Conservation (phyloP, 1,284 basidiomycete genomes). For the Agroathelia rolfsii region DNA sequence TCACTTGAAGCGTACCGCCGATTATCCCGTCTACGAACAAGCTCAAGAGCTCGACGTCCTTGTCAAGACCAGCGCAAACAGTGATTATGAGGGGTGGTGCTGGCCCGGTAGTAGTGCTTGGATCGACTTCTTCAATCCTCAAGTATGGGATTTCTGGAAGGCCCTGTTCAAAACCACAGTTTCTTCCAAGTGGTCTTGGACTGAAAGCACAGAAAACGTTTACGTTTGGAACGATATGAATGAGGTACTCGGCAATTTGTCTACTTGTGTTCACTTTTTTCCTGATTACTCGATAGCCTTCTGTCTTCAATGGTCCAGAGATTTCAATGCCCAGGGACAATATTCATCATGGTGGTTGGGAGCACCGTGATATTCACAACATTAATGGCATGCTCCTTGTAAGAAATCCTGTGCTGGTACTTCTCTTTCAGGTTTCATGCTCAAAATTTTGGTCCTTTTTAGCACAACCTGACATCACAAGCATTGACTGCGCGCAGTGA, state of each 20-base stretch:
- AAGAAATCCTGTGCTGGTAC: conserved; percentile 17
- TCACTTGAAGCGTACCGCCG: conserved; percentile 78
- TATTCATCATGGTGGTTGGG: conserved; percentile 90
- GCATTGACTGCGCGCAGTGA: conserved; percentile 73
- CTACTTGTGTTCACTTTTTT: conserved; percentile 1
- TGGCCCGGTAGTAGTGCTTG: conserved; percentile 94
- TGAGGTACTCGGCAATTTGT: conserved; percentile 47
- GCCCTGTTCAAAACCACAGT: conserved; percentile 72
- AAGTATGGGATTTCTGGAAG: conserved; percentile 87
- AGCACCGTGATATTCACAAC: conserved; percentile 94
- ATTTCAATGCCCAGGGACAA: conserved; percentile 96
- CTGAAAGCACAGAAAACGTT: conserved; percentile 68
- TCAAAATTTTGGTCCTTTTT: conserved; percentile 3
- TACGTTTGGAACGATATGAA: conserved; percentile 99
- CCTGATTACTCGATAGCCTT: conserved; percentile 46
- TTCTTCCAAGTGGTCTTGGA: conserved; percentile 63
- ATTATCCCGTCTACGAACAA: conserved; percentile 82
- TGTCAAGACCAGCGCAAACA: conserved; percentile 72
- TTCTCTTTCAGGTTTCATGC: conserved; percentile 9
- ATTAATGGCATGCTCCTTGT: conserved; percentile 86
- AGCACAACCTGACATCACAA: conserved; percentile 83
- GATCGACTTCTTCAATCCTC: conserved; percentile 96
- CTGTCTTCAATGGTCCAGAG: conserved; percentile 97
- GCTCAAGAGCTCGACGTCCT: conserved; percentile 76
- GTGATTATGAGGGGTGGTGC: conserved; percentile 96